Evolutionary conservation across 805 yeast species (phyloP).

Genomic region (Barnettozyma californica): DNA sequence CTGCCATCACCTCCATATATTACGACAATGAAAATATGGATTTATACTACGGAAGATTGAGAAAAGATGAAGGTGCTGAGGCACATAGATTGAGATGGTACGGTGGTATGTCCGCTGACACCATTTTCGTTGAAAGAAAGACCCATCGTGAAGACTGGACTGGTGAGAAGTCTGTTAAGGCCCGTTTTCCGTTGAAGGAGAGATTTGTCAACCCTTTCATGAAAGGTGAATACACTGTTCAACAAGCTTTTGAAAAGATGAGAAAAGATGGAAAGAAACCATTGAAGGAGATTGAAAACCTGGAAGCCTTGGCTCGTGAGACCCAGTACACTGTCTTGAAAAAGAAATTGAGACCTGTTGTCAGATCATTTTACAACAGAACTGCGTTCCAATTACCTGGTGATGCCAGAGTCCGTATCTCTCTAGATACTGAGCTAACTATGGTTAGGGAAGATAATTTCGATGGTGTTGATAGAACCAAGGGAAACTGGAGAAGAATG

Average conservation of each 20-base stretch:
- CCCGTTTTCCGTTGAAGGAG: conserved; percentile 90
- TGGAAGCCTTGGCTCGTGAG: conserved; percentile 89
- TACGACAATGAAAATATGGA: conserved; percentile 88
- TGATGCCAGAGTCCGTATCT: conserved; percentile 97
- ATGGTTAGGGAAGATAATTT: conserved; percentile 98
- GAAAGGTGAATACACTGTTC: conserved; percentile 78
- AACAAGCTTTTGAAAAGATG: conserved; percentile 87
- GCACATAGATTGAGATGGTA: conserved; percentile 98
- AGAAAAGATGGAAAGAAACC: conserved; percentile 90
- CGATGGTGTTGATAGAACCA: conserved; percentile 86
- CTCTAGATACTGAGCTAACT: conserved; percentile 93
- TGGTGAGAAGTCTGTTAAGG: conserved; percentile 98
- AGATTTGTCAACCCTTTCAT: conserved; percentile 82
- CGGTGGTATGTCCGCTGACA: conserved; percentile 93
- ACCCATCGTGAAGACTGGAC: conserved; percentile 99
- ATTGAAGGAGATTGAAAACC: conserved; percentile 78
- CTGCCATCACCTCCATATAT: conserved; percentile 95
- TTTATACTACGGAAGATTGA: conserved; percentile 86
- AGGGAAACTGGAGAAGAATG: conserved; percentile 95
- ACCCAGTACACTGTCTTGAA: conserved; percentile 86
- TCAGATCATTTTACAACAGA: conserved; percentile 94
- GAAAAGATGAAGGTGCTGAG: conserved; percentile 98
- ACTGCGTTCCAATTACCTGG: conserved; percentile 99
- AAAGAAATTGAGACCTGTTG: conserved; percentile 84
- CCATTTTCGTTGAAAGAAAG: conserved; percentile 92